Percentiles rank a stretch among this genome's conserved stretches.
These are phyloP conservation scores for Sergeia podlipaevii DNA, from an alignment of 208 protist species.

Conservation along the genomic window DNA sequence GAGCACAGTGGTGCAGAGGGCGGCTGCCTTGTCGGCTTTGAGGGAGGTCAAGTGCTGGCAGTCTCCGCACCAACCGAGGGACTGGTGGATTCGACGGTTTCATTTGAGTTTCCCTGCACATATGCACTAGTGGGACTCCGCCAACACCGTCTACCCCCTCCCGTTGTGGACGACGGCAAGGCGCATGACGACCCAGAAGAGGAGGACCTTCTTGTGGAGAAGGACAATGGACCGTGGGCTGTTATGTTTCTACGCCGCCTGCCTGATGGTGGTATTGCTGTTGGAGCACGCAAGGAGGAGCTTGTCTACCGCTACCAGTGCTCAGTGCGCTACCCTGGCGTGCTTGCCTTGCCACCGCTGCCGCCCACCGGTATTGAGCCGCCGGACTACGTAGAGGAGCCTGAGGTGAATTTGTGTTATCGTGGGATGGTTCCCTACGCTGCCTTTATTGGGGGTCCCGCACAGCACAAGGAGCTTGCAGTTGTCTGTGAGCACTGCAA, in stretches of 20 bases:
- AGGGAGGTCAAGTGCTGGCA: constrained; percentile 63
- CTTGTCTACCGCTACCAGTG: constrained; percentile 67
- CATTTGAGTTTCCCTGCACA: constrained; percentile 59
- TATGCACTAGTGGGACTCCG: constrained; percentile 75
- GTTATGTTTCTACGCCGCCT: constrained; percentile 45
- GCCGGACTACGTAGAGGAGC: constrained; percentile 86
- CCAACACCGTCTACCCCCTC: constrained; percentile 61
- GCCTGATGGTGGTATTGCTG: constrained; percentile 29
- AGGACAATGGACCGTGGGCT: constrained; percentile 79
- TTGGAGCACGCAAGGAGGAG: constrained; percentile 68
- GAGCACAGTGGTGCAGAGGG: constrained; percentile 9
- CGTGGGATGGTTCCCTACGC: constrained; percentile 37
- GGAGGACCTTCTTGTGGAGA: constrained; percentile 68
- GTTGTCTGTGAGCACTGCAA: constrained; percentile 12
- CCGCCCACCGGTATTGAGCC: constrained; percentile 85
- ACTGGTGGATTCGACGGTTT: constrained; percentile 50
- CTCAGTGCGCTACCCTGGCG: constrained; percentile 56
- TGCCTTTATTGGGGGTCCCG: constrained; percentile 23
- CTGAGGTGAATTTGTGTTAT: constrained; percentile 81
- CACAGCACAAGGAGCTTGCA: constrained; percentile 8
- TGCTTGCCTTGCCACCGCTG: constrained; percentile 58
- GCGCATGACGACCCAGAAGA: constrained; percentile 44
- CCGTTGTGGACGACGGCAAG: constrained; percentile 47
- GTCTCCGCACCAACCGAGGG: constrained; percentile 39
- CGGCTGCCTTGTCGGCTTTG: constrained; percentile 66